Evolutionary conservation across 23 red algal species (phyloP).

Genomic region (Gracilaria domingensis): DNA sequence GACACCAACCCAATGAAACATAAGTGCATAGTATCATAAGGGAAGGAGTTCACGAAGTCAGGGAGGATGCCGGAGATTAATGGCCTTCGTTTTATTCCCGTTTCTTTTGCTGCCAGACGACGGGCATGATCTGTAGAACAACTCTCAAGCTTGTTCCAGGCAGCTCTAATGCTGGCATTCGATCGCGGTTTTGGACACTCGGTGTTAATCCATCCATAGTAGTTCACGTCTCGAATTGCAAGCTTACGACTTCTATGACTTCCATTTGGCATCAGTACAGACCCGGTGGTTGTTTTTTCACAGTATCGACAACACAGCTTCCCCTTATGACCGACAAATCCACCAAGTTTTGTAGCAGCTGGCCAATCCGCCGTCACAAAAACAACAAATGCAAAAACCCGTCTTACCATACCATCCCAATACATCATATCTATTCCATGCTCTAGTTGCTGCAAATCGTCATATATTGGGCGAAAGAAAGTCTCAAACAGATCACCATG

Average conservation of each 20-base stretch:
- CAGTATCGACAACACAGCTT: background rate
- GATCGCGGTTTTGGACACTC: conserved; percentile 14
- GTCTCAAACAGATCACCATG: conserved; percentile 11
- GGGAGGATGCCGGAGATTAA: background rate
- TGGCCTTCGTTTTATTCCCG: background rate
- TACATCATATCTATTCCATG: conserved; percentile 6
- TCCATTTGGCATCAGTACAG: background rate
- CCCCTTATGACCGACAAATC: background rate
- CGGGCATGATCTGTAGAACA: too few species aligned
- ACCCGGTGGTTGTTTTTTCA: background rate
- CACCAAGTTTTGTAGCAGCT: background rate
- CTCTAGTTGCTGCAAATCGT: conserved; percentile 14
- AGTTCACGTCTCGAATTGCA: background rate
- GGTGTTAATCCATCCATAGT: conserved; percentile 6
- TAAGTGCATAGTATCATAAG: conserved; percentile 10
- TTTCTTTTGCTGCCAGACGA: too few species aligned
- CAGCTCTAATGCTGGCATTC: background rate
- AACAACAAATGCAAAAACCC: background rate
- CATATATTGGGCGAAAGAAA: background rate
- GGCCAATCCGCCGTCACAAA: background rate
- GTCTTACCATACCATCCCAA: background rate
- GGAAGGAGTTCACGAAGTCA: conserved; percentile 14
- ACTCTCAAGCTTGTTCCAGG: background rate
- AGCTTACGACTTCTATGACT: background rate
- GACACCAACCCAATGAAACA: conserved; percentile 9